Evolutionary conservation across 306 rosid species (phyloP).

Genomic region (Casuarina glauca): DNA sequence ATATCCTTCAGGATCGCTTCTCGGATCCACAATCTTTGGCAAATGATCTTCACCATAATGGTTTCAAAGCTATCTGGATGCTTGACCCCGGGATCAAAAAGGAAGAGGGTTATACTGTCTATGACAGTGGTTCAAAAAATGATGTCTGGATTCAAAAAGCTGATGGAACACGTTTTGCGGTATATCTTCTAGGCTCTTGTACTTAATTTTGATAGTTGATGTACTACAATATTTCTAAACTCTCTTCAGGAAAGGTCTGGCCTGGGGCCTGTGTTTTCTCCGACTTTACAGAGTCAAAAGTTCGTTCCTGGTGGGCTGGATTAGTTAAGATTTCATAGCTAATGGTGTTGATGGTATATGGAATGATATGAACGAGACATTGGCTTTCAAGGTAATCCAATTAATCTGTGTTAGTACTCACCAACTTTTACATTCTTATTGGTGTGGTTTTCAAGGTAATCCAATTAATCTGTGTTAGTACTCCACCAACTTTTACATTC

Average conservation of each 20-base stretch:
- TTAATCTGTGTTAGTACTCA: neutral
- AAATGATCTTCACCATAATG: conserved; percentile 56
- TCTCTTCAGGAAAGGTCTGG: conserved; percentile 76
- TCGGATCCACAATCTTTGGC: conserved; percentile 68
- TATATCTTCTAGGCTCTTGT: conserved; percentile 20
- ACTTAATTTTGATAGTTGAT: conserved; percentile 6
- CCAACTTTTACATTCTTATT: too few relatives aligned
- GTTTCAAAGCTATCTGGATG: conserved; percentile 96
- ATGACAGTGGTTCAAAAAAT: conserved; percentile 66
- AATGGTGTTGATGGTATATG: conserved; percentile 96
- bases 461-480: too few relatives aligned
- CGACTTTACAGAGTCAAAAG: conserved; percentile 81
- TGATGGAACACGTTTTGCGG: conserved; percentile 75
- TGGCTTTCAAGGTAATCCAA: conserved; percentile 80
- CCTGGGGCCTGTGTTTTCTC: conserved; percentile 96
- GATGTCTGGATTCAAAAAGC: conserved; percentile 78
- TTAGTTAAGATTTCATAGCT: conserved; percentile 73
- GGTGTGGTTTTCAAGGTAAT: too few relatives aligned
- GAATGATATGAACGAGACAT: conserved; percentile 98
- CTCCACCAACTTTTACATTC: neutral
- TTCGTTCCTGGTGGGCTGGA: conserved; percentile 85
- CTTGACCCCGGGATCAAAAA: conserved; percentile 90
- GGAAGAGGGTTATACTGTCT: conserved; percentile 79
- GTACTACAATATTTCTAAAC: conserved; percentile 22
- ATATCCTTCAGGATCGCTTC: conserved; percentile 67